A percentile compares a stretch with the other conserved stretches of the same genome.
phyloP scores from a whole-genome alignment of 129 eudicot genomes.

The Arctium minus region DNA sequence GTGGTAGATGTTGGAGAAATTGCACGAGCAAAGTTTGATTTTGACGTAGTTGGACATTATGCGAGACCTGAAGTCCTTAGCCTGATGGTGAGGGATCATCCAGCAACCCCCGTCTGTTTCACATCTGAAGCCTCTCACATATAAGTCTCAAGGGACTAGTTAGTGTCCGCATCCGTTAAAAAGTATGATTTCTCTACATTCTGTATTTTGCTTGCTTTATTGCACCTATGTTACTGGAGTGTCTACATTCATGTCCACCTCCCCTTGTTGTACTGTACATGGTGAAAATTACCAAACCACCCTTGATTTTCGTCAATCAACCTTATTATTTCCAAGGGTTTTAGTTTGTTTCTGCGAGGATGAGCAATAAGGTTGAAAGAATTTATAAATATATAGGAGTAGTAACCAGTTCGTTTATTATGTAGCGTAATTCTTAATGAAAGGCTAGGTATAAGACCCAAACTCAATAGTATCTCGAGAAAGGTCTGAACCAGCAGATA shows the following conservation, averaged over 20 bases:
- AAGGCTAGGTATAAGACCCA: conserved; percentile 14
- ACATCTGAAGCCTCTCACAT: conserved; percentile 52
- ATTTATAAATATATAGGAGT: too few species aligned
- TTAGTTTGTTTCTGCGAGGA: not conserved
- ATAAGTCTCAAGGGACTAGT: not conserved
- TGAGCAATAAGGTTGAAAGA: not conserved
- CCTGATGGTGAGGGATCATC: conserved; percentile 66
- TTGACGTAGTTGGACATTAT: conserved; percentile 97
- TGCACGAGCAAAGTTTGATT: conserved; percentile 79
- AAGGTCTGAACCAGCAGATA: conserved; percentile 52
- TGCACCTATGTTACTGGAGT: not conserved
- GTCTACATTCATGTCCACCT: too few species aligned
- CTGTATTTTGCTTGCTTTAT: not conserved
- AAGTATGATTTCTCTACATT: not conserved
- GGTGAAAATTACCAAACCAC: not conserved
- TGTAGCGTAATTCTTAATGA: not conserved
- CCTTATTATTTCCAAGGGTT: not conserved
- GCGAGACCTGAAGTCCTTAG: conserved; percentile 88
- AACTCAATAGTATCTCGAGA: conserved; percentile 22
- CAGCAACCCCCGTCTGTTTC: conserved; percentile 64
- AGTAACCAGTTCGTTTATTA: not conserved
- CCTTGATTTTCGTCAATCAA: not conserved
- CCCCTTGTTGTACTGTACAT: not conserved
- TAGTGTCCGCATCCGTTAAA: not conserved
- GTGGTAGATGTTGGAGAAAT: conserved; percentile 82